phyloP scores from a whole-genome alignment of 257 asterid species.

The Rehmannia glutinosa region DNA sequence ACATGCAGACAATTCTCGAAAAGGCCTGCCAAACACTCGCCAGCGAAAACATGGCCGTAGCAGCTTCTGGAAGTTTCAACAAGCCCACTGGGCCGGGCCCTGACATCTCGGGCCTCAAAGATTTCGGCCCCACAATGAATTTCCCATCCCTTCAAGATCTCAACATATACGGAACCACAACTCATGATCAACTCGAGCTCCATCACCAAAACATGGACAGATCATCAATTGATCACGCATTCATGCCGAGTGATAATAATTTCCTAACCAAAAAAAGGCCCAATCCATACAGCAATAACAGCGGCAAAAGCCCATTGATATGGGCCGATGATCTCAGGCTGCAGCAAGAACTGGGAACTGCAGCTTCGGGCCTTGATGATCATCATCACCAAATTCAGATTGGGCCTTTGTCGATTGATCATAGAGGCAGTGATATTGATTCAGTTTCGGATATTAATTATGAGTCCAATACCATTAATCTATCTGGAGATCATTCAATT shows the following conservation, averaged over 20 bases:
- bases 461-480: conserved; percentile 44
- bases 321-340: conserved; percentile 74
- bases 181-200: conserved; percentile 38
- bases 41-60: conserved; percentile 54
- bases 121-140: conserved; percentile 37
- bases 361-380: conserved; percentile 35
- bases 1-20: conserved; percentile 93
- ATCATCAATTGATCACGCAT: conserved; percentile 39
- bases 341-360: conserved; percentile 55
- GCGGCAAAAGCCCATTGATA: conserved; percentile 50
- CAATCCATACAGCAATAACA: conserved; percentile 32
- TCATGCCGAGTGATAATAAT: conserved; percentile 15
- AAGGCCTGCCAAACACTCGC: conserved; percentile 96
- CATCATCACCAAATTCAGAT: conserved; percentile 42
- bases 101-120: conserved; percentile 41
- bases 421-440: conserved; percentile 36
- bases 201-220: conserved; percentile 46
- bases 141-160: conserved; percentile 85
- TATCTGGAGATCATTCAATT: conserved; percentile 23
- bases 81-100: conserved; percentile 30
- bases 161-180: conserved; percentile 65
- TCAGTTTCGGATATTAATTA: conserved; percentile 39
- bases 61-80: conserved; percentile 43
- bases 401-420: conserved; percentile 34
- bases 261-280: conserved; percentile 58